Conservation (phyloP, 441 rosid genomes). For the Pelargonium citronellum region DNA sequence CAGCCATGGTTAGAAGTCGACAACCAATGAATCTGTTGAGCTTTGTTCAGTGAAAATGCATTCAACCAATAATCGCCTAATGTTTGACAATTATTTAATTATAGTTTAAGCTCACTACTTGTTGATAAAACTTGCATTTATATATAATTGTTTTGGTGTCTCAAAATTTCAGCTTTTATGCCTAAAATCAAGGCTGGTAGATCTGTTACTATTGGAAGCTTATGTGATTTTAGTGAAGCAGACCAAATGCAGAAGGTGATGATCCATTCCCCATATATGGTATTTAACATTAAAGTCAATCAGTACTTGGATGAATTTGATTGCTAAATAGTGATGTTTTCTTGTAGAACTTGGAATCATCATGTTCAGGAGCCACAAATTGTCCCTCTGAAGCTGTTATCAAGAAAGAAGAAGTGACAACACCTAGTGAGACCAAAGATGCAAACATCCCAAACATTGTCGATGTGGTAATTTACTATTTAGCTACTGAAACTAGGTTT, state of each 20-base stretch:
- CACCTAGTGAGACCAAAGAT: constrained; percentile 20
- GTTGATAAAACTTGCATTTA: no score
- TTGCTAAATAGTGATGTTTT: constrained; percentile 4
- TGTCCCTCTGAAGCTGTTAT: constrained; percentile 24
- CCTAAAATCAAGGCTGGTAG: constrained; percentile 69
- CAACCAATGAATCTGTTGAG: no score
- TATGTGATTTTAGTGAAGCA: constrained; percentile 74
- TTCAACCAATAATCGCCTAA: neutral
- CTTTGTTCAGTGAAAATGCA: no score
- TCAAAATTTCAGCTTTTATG: constrained; percentile 63
- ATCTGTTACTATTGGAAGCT: constrained; percentile 56
- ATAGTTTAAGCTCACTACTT: no score
- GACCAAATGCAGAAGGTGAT: constrained; percentile 50
- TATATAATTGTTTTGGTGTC: neutral
- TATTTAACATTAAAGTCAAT: neutral
- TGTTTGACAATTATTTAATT: neutral
- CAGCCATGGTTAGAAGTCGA: no score
- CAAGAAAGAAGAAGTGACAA: constrained; percentile 24
- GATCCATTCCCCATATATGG: constrained; percentile 12
- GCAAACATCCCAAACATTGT: constrained; percentile 17
- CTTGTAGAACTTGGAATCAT: constrained; percentile 39
- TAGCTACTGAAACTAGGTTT: neutral
- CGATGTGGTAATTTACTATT: constrained; percentile 20
- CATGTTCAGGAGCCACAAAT: constrained; percentile 23
- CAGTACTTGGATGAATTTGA: neutral